phyloP scores from a whole-genome alignment of 495 filamentous ascomycete genomes.

The Melanomma pulvis-pyrius region DNA sequence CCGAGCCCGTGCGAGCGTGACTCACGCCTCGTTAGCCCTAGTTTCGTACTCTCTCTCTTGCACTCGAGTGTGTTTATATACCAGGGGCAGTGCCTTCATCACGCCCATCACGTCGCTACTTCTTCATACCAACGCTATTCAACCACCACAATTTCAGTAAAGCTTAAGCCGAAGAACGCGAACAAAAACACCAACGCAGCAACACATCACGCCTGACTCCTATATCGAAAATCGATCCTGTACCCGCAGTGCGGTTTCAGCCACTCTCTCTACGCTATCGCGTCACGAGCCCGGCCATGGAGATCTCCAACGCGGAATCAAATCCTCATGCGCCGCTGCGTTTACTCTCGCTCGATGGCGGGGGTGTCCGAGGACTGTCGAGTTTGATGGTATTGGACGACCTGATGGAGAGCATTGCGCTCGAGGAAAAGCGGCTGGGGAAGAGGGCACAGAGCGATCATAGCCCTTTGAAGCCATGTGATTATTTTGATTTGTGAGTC shows the following conservation, averaged over 20 bases:
- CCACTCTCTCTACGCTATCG: not conserved
- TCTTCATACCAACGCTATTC: not conserved
- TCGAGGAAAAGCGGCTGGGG: slow-evolving; percentile 36
- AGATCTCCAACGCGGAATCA: slow-evolving; percentile 26
- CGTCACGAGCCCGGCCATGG: slow-evolving; percentile 10
- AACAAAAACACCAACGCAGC: not conserved
- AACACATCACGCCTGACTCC: not conserved
- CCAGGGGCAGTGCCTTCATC: not conserved
- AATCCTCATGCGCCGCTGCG: slow-evolving; percentile 37
- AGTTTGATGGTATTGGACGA: slow-evolving; percentile 38
- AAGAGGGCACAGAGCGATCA: slow-evolving; percentile 15
- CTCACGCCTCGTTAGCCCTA: not conserved
- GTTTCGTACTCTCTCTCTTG: not conserved
- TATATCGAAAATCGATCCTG: no score
- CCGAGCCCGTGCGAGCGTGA: not conserved
- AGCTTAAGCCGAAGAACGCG: not conserved
- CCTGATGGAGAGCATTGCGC: slow-evolving; percentile 37
- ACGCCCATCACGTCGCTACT: not conserved
- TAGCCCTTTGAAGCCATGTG: slow-evolving; percentile 34
- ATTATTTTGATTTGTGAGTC: slow-evolving; percentile 38
- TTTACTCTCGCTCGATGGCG: slow-evolving; percentile 38
- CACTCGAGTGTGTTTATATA: not conserved
- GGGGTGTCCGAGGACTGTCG: slow-evolving; percentile 40
- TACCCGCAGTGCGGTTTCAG: no score
- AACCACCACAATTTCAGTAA: not conserved